Base-by-base conservation (phyloP, 106 monocot species). In the Apostasia shenzhenica region DNA sequence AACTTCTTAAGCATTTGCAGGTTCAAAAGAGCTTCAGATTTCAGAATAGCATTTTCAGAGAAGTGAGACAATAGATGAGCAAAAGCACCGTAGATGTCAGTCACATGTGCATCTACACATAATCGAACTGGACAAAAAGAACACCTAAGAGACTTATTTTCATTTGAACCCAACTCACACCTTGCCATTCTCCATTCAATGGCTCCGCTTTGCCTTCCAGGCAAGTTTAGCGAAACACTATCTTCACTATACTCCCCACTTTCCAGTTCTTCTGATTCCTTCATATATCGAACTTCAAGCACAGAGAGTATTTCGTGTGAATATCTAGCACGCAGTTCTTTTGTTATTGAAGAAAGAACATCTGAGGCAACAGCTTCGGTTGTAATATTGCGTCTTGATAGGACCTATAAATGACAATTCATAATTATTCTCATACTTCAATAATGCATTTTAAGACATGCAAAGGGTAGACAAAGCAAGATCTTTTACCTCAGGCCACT, bases 201-300 rank as follows among this genome's bases (percentile, higher is more conserved):
- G 43, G 89, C 73, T 11, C 95, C 92, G 77, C 92, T 92, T 82
- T 83, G 86, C 79, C 95, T 92, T 61, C 92, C 95, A 48, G 95
- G 95, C 75, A 97, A 74, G 48, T 82, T 72, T 60, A 78, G 1
- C 4, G 71, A 81, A 65, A 68, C 26, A 78, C 81, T 81, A 65
- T 39, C n/a, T 48, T 72, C 6, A 68, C 64, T 50, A 85, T 79
- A 67, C 56, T 78, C n/a, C 45, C 39, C 63, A 46, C 41, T 70
- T 69, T 86, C 80, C 52, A 97, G 89, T 71, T 97, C 89, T 72
- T 92, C 73, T 46, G 58, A 48, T 81, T 97, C 95, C 48, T 76
- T 80, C 54, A 56, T 57, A 44, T 92, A 86, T 14, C 79, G 79
- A 50, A 60, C 6, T 45, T 80, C 72, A 72, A 94, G 78, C n/a